Conservation (phyloP, 140 eudicot genomes). For the Eryngium alpinum region DNA sequence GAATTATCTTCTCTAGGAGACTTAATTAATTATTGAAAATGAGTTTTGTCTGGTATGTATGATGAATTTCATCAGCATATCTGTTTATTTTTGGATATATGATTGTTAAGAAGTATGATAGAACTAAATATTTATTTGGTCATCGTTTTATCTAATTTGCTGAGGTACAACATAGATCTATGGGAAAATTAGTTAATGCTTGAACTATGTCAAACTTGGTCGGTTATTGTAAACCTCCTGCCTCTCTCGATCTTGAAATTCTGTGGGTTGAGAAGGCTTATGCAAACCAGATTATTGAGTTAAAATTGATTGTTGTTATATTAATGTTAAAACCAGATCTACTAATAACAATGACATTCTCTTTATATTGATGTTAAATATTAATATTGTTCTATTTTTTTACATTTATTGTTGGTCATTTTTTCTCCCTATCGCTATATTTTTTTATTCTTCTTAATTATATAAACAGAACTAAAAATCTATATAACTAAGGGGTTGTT, state of each 20-base stretch:
- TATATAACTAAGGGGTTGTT: too few species aligned
- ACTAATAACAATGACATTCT: too few species aligned
- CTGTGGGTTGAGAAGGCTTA: conserved; percentile 36
- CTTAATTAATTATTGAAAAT: conserved; percentile 36
- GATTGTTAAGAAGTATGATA: conserved; percentile 43
- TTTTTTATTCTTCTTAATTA: too few species aligned
- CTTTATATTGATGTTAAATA: too few species aligned
- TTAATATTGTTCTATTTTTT: too few species aligned
- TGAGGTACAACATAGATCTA: conserved; percentile 31
- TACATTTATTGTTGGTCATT: too few species aligned
- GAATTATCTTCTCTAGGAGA: conserved; percentile 51
- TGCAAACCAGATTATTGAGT: conserved; percentile 46
- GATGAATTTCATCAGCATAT: conserved; percentile 26
- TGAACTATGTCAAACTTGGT: conserved; percentile 55
- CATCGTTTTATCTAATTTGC: conserved; percentile 38
- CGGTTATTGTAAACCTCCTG: conserved; percentile 41
- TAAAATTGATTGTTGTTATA: conserved; percentile 41
- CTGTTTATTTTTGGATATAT: conserved; percentile 36
- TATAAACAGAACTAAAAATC: too few species aligned
- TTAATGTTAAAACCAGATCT: too few species aligned
- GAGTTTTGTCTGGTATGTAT: conserved; percentile 33
- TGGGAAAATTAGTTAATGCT: conserved; percentile 30
- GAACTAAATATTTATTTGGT: conserved; percentile 37
- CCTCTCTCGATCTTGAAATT: conserved; percentile 46
- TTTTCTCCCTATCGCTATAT: too few species aligned